Conservation (phyloP, 2,329 filamentous ascomycete species). For the Endoconidiophora polonica region DNA sequence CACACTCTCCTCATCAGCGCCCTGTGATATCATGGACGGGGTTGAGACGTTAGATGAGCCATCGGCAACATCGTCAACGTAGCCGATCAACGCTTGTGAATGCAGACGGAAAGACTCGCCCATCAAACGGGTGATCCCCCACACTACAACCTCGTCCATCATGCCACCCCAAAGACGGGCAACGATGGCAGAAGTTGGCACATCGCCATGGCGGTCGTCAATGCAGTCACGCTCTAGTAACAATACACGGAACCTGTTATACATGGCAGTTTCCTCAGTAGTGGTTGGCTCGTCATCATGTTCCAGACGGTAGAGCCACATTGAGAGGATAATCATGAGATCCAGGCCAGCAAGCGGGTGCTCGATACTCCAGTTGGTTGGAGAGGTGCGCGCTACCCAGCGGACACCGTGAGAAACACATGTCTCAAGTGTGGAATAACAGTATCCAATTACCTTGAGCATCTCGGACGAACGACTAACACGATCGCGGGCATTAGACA, state of each 20-base stretch:
- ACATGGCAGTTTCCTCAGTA: conserved; percentile 73
- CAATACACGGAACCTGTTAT: conserved; percentile 76
- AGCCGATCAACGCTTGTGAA: conserved; percentile 83
- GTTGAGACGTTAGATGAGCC: conserved; percentile 52
- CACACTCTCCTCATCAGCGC: conserved; percentile 54
- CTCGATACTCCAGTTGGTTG: conserved; percentile 98
- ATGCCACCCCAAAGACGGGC: conserved; percentile 93
- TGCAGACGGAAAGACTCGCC: conserved; percentile 96
- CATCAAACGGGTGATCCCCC: conserved; percentile 94
- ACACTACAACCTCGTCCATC: conserved; percentile 96
- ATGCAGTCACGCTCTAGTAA: conserved; percentile 38
- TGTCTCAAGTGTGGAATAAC: conserved; percentile 94
- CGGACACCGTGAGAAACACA: conserved; percentile 86
- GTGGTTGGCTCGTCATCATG: conserved; percentile 81
- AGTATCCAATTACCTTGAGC: conserved; percentile 96
- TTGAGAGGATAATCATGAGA: conserved; percentile 89
- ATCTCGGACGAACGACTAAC: conserved; percentile 93
- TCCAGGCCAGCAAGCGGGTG: conserved; percentile 93
- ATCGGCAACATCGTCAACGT: conserved; percentile 62
- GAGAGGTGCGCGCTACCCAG: conserved; percentile 94
- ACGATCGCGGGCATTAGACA: conserved; percentile 85
- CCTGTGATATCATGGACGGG: conserved; percentile 56
- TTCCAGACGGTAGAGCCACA: conserved; percentile 98
- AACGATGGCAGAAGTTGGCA: conserved; percentile 85
- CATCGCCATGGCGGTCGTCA: conserved; percentile 46